Evolutionary conservation across 495 filamentous ascomycete species (phyloP), one percentile per base, ranked within the genome.

Genomic region (Aspergillus nanangensis): DNA sequence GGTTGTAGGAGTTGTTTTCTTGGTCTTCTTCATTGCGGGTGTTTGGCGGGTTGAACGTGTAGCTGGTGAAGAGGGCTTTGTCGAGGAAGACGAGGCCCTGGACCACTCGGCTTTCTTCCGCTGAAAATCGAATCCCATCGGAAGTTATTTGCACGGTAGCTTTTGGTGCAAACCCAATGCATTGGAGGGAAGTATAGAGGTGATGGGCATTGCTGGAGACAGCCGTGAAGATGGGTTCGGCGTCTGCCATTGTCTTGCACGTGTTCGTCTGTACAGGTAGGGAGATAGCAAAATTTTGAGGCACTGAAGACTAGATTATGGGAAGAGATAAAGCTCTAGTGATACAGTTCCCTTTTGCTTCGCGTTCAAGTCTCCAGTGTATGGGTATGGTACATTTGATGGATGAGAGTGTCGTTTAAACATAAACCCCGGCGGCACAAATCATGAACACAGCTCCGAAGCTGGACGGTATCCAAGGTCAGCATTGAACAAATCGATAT

Each of bases 381-480:
- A 64, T 66, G 46, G 64, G 56, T 64, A 64, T 66, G 46, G 64
- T 70, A 71, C 67, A 72, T 67, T 46, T n/a, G 51, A 58, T 47
- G 54, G 45, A 41, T 47, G 19, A 29, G 33, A 45, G 41, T 23
- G 45, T 46, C 41, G 50, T 62, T 74, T 82, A 98, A 68, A 98
- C 93, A 83, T 98, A 98, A 61, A 98, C 94, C 59, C 93, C 93
- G 62, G 90, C 93, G 18, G 90, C 93, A 68, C 93, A 98, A 62
- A 98, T 96, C 83, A 95, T 92, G 75, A 88, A 95, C 17, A 97
- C 90, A 36, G 92, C 87, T 51, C 94, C 93, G 64, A 96, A 90
- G 33, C 93, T 98, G 61, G 3, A 41, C 8, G 4, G 47, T 24
- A 59, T 38, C 13, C 8, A 34, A 32, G 11, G 48, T 45, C 51